Base-by-base conservation (phyloP, 345 rosid genomes). In the Euphorbia tirucalli region DNA sequence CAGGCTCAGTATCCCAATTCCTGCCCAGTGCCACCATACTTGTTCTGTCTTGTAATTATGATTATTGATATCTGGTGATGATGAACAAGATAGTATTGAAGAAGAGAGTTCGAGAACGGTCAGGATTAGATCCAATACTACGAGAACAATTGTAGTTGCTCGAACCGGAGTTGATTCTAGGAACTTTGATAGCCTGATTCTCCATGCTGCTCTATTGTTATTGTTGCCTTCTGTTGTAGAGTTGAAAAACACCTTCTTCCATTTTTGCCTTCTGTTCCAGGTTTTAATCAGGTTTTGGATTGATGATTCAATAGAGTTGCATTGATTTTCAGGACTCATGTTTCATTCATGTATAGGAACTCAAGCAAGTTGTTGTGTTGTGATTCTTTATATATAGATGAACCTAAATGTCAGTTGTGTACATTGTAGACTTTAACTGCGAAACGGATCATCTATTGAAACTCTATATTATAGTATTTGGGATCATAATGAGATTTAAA, bases 21-120 rank as follows among this genome's bases (percentile, higher is more conserved):
- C 92, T 28, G 80, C 75, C 92, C 90, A 85, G 50, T 81, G 92
- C 63, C 71, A 83, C 97, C 96, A 86, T 24, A 66, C 72, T 27
- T 77, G 58, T 22, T 52, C 60, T 8, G 16, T 10, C 25, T 32
- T 61, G 11, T 28, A 54, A 30, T 61, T 59, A 11, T 35, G 7
- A 7, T 35, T 35, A 7, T 35, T 35, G 3, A n/a, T n/a, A n/a
- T 67, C 46, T 69, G 32, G 43, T 19, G 79, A 61, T 22, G 74
- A 63, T n/a, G 73, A 39, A 18, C 84, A 84, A 1, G 88, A 84
- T n/a, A 82, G 35, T 11, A 87, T 32, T 37, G 90, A 88, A 8
- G 86, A 85, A 7, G 91, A 87, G 24, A 91, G 85, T 60, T 89
- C 91, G 2, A 87, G 84, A 39, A 82, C 65, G 5, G 86, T 85